Evolutionary conservation across 768 basidiomycete genomes (phyloP), one percentile per base, ranked within the genome.

Genomic region (Atractiella rhizophila): DNA sequence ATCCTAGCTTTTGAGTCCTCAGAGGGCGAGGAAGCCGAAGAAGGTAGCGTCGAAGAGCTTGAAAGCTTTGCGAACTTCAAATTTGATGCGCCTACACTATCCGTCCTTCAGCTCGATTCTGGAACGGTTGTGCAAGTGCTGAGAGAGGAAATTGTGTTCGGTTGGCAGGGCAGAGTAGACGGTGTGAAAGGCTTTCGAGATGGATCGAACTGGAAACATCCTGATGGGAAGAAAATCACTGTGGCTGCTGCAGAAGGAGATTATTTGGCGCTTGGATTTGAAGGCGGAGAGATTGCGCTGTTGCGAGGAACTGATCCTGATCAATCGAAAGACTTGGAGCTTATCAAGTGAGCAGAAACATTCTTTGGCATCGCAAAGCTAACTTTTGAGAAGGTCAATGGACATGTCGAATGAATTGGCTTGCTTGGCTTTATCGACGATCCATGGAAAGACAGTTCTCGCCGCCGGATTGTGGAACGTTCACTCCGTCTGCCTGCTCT

Each of bases 401-500:
- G 27, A 42, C 8, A 54, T 56, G 31, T 42, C 39, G 7, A 37
- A 48, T 28, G 76, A 82, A 51, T 68, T 83, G 38, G 76, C 79
- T 9, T 67, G 74, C 0, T 59, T 85, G 26, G 73, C 74, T 0
- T 51, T 70, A 15, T 48, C 51, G 61, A 1, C 48, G 55, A 9
- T 65, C 65, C 47, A 53, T 57, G 40, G 57, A 76, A 1, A 33
- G n/a, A 57, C 57, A 9, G 49, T 66, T 39, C 57, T 76, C 21
- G 68, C 66, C 0, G 70, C 76, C n/a, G 69, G 73, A 0, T 77
- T 77, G 49, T 88, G 83, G 81, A 66, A 66, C 18, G 66, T 68
- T 3, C 74, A 74, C 48, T 50, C 57, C 7, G 64, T 83, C 29
- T 65, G 71, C 49, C 58, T 83, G 26, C 60, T 77, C 39, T 53